These are phyloP conservation scores for Starmera stellimalicola DNA, from an alignment of 1,139 yeast species.

Conservation along the genomic window DNA sequence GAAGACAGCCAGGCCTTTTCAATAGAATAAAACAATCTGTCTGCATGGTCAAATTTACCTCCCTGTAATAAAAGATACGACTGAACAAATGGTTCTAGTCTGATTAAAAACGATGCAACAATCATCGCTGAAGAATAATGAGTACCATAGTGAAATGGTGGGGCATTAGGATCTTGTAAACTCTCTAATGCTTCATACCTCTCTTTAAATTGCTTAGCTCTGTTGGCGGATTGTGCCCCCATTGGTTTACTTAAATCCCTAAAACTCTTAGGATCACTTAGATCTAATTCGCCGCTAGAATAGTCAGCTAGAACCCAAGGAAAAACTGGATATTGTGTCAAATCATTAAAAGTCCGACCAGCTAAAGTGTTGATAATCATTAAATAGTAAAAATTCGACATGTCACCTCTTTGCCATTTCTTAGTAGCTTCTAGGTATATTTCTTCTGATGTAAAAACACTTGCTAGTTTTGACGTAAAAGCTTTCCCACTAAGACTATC, in stretches of 20 bases:
- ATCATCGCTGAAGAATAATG: slow-evolving; percentile 92
- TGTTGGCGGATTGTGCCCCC: slow-evolving; percentile 67
- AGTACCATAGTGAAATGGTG: slow-evolving; percentile 86
- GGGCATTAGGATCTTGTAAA: slow-evolving; percentile 39
- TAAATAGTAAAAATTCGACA: slow-evolving; percentile 73
- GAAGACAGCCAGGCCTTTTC: slow-evolving; percentile 74
- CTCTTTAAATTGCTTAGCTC: slow-evolving; percentile 57
- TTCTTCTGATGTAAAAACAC: slow-evolving; percentile 27
- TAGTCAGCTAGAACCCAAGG: slow-evolving; percentile 89
- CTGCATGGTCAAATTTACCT: slow-evolving; percentile 82
- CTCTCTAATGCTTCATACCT: slow-evolving; percentile 59
- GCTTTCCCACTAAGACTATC: slow-evolving; percentile 20
- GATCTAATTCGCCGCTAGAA: slow-evolving; percentile 52
- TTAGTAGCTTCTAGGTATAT: slow-evolving; percentile 44
- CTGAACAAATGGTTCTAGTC: slow-evolving; percentile 71
- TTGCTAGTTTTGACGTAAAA: slow-evolving; percentile 29
- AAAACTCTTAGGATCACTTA: slow-evolving; percentile 47
- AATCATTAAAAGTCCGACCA: slow-evolving; percentile 78
- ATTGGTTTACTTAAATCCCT: slow-evolving; percentile 77
- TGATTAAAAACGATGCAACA: slow-evolving; percentile 65
- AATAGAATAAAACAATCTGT: slow-evolving; percentile 63
- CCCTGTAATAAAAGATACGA: slow-evolving; percentile 74
- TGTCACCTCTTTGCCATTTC: slow-evolving; percentile 66
- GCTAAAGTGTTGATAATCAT: slow-evolving; percentile 75
- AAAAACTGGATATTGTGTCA: slow-evolving; percentile 82